phyloP scores from a whole-genome alignment of 2,329 filamentous ascomycete genomes.

The Pseudogymnoascus sp. region DNA sequence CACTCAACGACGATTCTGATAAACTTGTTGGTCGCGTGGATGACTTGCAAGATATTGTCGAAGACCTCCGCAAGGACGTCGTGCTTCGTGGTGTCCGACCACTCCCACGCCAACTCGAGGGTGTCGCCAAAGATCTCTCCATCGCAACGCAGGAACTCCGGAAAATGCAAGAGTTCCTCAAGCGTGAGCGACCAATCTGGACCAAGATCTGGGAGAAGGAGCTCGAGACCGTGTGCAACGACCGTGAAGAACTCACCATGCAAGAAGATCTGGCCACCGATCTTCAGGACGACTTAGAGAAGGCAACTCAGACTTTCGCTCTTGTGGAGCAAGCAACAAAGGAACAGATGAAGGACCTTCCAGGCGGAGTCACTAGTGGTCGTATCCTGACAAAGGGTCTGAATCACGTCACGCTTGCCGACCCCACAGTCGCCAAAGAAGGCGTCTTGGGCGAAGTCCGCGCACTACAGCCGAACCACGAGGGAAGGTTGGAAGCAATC shows the following conservation, averaged over 20 bases:
- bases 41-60: constrained; percentile 92
- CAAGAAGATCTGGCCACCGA: constrained; percentile 93
- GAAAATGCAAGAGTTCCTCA: constrained; percentile 89
- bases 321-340: constrained; percentile 97
- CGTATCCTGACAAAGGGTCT: constrained; percentile 48
- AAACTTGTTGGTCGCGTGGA: constrained; percentile 86
- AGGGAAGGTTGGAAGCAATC: constrained; percentile 86
- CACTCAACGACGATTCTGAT: constrained; percentile 79
- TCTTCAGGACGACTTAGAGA: constrained; percentile 88
- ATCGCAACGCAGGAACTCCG: constrained; percentile 76
- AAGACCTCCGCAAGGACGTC: constrained; percentile 95
- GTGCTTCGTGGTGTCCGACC: constrained; percentile 88
- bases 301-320: constrained; percentile 85
- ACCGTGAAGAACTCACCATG: constrained; percentile 87
- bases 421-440: constrained; percentile 80
- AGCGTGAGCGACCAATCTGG: constrained; percentile 89
- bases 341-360: constrained; percentile 78
- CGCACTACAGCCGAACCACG: constrained; percentile 88
- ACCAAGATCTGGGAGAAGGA: constrained; percentile 99
- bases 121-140: constrained; percentile 80
- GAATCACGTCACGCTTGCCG: constrained; percentile 43
- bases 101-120: constrained; percentile 79
- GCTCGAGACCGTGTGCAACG: constrained; percentile 89
- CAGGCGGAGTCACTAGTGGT: constrained; percentile 46
- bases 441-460: constrained; percentile 87